Evolutionary conservation across 257 asterid species (phyloP), one percentile per base, ranked within the genome.

Genomic region (Eucommia ulmoides): DNA sequence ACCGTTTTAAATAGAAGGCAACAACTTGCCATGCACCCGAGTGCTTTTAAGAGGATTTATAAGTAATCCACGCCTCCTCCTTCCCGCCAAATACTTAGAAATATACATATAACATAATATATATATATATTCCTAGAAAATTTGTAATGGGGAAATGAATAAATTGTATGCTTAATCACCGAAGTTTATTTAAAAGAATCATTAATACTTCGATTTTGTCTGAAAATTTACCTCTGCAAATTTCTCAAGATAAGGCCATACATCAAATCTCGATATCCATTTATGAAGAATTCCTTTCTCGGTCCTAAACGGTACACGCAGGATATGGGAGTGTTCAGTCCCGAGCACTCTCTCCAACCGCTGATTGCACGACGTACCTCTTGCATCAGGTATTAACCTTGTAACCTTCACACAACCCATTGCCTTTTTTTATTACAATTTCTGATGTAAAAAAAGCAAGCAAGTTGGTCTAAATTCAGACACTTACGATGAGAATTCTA

Each of bases 241-340:
- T 50, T 69, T 77, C 77, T 91, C 99, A 50, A 91, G 73, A 73
- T 91, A 91, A 23, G 99, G 99, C 99, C 99, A 91, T 44, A 91
- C 80, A 53, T 91, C 97, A 48, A 91, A 91, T 76, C 99, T 81
- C 44, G 97, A 91, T 70, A 91, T 79, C 99, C 97, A 91, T 62
- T 91, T 66, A 25, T 72, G 87, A 56, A 91, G 93, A 66, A 91
- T 38, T 52, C 99, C 95, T 16, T 74, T 65, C 52, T 91, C 82
- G 5, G 89, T 81, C 74, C 71, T 77, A 50, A 91, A 91, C 42
- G 99, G 99, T 58, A 91, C 72, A 18, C 97, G 96, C 23, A 91
- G 68, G 60, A 91, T 91, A 62, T 83, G 94, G 15, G 99, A 67
- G 72, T 79, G 58, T 75, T 91, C 89, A 2, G 94, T 83, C 58